Evolutionary conservation across 2,329 filamentous ascomycete species (phyloP).

Genomic region (Tolypocladium cylindrosporum): DNA sequence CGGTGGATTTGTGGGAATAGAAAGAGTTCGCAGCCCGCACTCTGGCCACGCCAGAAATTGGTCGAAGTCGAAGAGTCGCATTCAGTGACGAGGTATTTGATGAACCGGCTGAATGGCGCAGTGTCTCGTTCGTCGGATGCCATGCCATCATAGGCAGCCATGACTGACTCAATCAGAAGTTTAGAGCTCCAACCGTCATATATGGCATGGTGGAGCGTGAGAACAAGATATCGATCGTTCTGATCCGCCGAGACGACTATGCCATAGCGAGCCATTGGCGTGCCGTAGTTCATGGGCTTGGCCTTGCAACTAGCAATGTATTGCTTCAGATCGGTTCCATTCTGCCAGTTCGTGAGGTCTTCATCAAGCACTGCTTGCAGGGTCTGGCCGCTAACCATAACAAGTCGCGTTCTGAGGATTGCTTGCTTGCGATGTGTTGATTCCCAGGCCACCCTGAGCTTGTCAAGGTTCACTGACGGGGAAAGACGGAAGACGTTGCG

Average conservation of each 20-base stretch:
- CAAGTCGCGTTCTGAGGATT: conserved; percentile 1
- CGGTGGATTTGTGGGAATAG: neutral
- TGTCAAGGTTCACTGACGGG: neutral
- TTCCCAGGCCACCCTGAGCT: neutral
- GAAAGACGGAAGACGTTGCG: neutral
- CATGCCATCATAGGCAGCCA: neutral
- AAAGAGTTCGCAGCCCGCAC: neutral
- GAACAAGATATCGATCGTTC: neutral
- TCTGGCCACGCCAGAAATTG: neutral
- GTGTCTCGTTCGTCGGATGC: neutral
- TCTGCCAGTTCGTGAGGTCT: neutral
- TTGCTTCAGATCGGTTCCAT: neutral
- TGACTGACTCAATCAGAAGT: neutral
- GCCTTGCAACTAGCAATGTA: neutral
- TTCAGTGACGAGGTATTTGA: neutral
- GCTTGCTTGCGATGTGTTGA: neutral
- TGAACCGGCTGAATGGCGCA: neutral
- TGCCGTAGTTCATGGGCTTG: neutral
- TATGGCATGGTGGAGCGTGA: conserved; percentile 2
- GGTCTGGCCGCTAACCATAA: neutral
- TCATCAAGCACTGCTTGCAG: neutral
- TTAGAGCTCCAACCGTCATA: conserved; percentile 3
- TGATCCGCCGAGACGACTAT: neutral
- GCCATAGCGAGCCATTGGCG: neutral
- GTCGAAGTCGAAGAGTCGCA: neutral